These are phyloP conservation scores for Cercophora sp. DNA, from an alignment of 495 filamentous ascomycete species.

Conservation along the genomic window DNA sequence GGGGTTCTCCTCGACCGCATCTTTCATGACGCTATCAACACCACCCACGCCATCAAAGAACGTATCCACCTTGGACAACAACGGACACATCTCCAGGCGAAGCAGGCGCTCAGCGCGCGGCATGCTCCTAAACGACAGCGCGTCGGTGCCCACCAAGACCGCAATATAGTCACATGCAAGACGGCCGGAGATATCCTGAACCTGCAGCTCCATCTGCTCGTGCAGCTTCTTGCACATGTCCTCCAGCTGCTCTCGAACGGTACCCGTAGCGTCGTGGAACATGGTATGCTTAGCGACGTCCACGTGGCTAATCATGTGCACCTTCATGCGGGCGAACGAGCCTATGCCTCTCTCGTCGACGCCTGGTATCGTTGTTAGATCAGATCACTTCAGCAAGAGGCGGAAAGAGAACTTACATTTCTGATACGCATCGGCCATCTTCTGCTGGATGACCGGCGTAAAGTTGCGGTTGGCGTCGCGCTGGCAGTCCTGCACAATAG, in stretches of 20 bases:
- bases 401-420: slow-evolving; percentile 25
- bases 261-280: slow-evolving; percentile 46
- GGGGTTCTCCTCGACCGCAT: too few species aligned
- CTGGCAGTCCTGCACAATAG: slow-evolving; percentile 42
- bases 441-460: slow-evolving; percentile 43
- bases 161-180: slow-evolving; percentile 45
- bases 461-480: slow-evolving; percentile 56
- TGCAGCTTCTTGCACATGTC: slow-evolving; percentile 34
- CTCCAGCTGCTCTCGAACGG: slow-evolving; percentile 38
- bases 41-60: too few species aligned
- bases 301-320: slow-evolving; percentile 50
- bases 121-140: background rate
- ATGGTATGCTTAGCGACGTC: slow-evolving; percentile 37
- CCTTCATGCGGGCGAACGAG: slow-evolving; percentile 53
- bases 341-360: slow-evolving; percentile 29
- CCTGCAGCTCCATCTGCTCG: slow-evolving; percentile 33
- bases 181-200: slow-evolving; percentile 38
- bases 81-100: slow-evolving; percentile 16
- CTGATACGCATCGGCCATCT: slow-evolving; percentile 49
- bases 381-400: background rate
- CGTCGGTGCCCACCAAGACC: slow-evolving; percentile 17
- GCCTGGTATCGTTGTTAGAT: slow-evolving; percentile 15
- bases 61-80: slow-evolving; percentile 11
- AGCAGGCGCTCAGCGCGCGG: slow-evolving; percentile 18
- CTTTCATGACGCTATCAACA: too few species aligned